A percentile compares a stretch with the other conserved stretches of the same genome.
Evolutionary conservation across 345 rosid genomes (phyloP).

Genomic region (Stellera chamaejasme): DNA sequence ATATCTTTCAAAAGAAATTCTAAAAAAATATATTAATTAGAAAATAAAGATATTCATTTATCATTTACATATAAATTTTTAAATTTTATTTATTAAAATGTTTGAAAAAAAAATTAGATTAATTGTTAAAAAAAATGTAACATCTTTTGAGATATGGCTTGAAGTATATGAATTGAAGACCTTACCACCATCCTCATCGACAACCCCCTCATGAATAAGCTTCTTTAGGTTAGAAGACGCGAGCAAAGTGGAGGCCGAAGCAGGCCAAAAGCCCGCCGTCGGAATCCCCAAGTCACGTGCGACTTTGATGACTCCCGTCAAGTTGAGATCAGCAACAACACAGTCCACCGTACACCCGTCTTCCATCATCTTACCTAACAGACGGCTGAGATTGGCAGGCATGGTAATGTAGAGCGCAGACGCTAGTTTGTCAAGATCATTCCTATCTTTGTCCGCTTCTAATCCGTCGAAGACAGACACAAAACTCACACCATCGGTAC

Average conservation of each 20-base stretch:
- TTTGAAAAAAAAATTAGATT: too few relatives aligned
- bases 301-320: slow-evolving; percentile 2
- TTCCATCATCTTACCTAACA: neutral
- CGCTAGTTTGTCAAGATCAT: slow-evolving; percentile 2
- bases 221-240: neutral
- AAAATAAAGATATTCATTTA: too few relatives aligned
- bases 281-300: slow-evolving; percentile 11
- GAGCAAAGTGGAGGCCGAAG: slow-evolving; percentile 1
- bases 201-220: slow-evolving; percentile 10
- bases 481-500: neutral
- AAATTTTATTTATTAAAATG: too few relatives aligned
- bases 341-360: neutral
- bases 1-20: too few relatives aligned
- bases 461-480: slow-evolving; percentile 12
- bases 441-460: slow-evolving; percentile 10
- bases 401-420: neutral
- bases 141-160: too few relatives aligned
- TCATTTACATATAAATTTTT: too few relatives aligned
- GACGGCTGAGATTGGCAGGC: slow-evolving; percentile 9
- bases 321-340: slow-evolving; percentile 6
- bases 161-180: too few relatives aligned
- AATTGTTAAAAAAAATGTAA: too few relatives aligned
- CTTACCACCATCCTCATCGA: slow-evolving; percentile 8
- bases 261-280: slow-evolving; percentile 8
- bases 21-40: too few relatives aligned